Evolutionary conservation across 768 basidiomycete genomes (phyloP).

Genomic region (Steccherinum ochraceum): DNA sequence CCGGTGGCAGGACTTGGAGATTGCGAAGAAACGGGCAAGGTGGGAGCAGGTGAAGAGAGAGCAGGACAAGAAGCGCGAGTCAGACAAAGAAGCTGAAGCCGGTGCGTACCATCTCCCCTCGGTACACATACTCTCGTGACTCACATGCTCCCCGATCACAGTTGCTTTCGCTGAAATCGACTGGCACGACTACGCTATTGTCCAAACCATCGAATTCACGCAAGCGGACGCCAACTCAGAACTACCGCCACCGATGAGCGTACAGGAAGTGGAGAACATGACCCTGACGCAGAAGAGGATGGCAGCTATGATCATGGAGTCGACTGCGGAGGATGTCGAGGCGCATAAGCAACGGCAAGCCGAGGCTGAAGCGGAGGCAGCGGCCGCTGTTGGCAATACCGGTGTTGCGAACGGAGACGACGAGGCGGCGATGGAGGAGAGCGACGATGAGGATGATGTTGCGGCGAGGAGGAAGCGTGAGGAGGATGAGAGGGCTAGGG

Average conservation of each 20-base stretch:
- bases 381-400: slow-evolving; percentile 65
- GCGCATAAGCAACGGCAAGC: slow-evolving; percentile 76
- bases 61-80: slow-evolving; percentile 78
- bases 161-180: slow-evolving; percentile 97
- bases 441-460: slow-evolving; percentile 71
- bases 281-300: slow-evolving; percentile 95
- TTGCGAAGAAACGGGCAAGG: slow-evolving; percentile 71
- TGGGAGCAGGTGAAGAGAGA: slow-evolving; percentile 86
- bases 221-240: slow-evolving; percentile 85
- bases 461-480: slow-evolving; percentile 57
- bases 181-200: slow-evolving; percentile 99
- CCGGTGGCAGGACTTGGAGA: slow-evolving; percentile 73
- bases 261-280: slow-evolving; percentile 94
- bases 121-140: neutral
- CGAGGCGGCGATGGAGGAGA: slow-evolving; percentile 75
- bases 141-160: slow-evolving; percentile 22
- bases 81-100: slow-evolving; percentile 89
- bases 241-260: slow-evolving; percentile 93
- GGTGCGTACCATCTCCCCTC: slow-evolving; percentile 39
- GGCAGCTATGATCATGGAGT: slow-evolving; percentile 98
- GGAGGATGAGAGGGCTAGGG: slow-evolving; percentile 63
- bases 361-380: slow-evolving; percentile 80
- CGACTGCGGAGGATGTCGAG: slow-evolving; percentile 81
- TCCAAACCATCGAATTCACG: slow-evolving; percentile 97
- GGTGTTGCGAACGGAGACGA: slow-evolving; percentile 53